Conservation (phyloP, 2,329 filamentous ascomycete species). For the Ophiocordyceps camponoti-saundersi region DNA sequence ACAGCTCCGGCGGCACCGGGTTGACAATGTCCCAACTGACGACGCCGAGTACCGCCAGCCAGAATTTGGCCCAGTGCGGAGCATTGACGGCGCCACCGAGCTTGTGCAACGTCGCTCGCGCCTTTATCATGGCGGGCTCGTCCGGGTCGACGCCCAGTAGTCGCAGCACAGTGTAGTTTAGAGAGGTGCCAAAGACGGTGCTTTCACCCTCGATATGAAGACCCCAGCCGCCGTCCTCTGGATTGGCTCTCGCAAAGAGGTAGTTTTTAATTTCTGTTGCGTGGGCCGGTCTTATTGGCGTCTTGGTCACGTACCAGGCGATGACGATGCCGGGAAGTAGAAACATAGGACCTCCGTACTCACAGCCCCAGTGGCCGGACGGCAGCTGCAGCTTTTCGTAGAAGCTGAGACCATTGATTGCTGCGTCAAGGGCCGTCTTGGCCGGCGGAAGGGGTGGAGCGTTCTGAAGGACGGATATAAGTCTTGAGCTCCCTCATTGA, state of each 20-base stretch:
- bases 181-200: slow-evolving; percentile 71
- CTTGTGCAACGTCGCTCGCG: slow-evolving; percentile 64
- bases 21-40: slow-evolving; percentile 87
- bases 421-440: slow-evolving; percentile 57
- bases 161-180: slow-evolving; percentile 75
- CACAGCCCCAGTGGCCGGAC: slow-evolving; percentile 88
- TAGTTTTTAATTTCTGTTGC: slow-evolving; percentile 87
- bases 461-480: slow-evolving; percentile 29
- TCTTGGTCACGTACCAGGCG: slow-evolving; percentile 77
- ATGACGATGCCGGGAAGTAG: slow-evolving; percentile 74
- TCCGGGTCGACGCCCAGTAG: slow-evolving; percentile 72
- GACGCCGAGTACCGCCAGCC: slow-evolving; percentile 72
- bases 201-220: slow-evolving; percentile 89
- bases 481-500: background rate
- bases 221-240: slow-evolving; percentile 90
- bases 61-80: slow-evolving; percentile 96
- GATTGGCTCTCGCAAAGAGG: slow-evolving; percentile 67
- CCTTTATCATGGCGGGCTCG: slow-evolving; percentile 71
- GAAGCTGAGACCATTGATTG: slow-evolving; percentile 70
- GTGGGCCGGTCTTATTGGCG: slow-evolving; percentile 63
- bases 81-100: slow-evolving; percentile 69
- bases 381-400: slow-evolving; percentile 80
- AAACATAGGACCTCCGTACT: slow-evolving; percentile 97
- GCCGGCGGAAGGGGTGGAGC: slow-evolving; percentile 56
- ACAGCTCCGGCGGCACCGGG: slow-evolving; percentile 81